Conservation (phyloP, 345 rosid species). For the Populus davidiana region DNA sequence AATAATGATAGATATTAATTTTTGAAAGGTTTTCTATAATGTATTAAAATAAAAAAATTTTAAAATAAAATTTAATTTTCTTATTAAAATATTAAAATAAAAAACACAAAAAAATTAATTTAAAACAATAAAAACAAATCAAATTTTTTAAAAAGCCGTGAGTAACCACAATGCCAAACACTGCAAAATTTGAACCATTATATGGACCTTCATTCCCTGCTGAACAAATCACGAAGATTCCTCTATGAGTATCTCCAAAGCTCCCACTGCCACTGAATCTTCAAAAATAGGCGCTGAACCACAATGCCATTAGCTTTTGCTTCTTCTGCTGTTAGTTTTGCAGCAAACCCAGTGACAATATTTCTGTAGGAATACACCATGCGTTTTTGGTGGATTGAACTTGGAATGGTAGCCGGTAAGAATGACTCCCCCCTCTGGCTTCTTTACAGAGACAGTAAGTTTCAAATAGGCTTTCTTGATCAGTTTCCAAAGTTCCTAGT, state of each 20-base stretch:
- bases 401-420: constrained; percentile 23
- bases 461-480: background rate
- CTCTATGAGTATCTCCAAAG: constrained; percentile 28
- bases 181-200: background rate
- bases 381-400: constrained; percentile 19
- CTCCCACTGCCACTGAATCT: constrained; percentile 29
- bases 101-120: too few relatives aligned
- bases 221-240: constrained; percentile 34
- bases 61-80: too few relatives aligned
- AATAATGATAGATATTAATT: too few relatives aligned
- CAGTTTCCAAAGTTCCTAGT: background rate
- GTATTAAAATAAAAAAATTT: too few relatives aligned
- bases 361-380: constrained; percentile 36
- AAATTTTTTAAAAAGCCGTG: too few relatives aligned
- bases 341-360: constrained; percentile 51
- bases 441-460: constrained; percentile 33
- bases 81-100: too few relatives aligned
- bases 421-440: constrained; percentile 29
- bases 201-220: constrained; percentile 37
- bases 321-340: constrained; percentile 48
- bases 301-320: constrained; percentile 14
- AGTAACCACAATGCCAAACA: too few relatives aligned
- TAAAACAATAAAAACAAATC: too few relatives aligned
- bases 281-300: constrained; percentile 21
- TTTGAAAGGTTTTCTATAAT: too few relatives aligned